Evolutionary conservation across 2,329 filamentous ascomycete genomes (phyloP), one percentile per base, ranked within the genome.

Genomic region (Venturia nashicola): DNA sequence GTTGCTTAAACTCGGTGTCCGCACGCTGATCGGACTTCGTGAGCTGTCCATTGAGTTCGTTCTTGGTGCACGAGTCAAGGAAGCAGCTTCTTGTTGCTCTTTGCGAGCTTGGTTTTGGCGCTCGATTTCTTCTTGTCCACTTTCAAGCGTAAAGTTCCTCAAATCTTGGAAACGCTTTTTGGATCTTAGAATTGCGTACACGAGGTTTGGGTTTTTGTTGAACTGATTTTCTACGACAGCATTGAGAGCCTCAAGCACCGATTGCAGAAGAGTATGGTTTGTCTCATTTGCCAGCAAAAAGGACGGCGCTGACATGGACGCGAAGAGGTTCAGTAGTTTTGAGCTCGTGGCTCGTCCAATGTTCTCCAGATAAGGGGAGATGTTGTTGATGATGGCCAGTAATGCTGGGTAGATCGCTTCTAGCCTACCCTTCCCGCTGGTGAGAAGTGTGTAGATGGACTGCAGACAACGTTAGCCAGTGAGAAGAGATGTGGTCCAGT

Each of bases 391-490:
- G 57, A 97, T 90, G 0, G 93, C 91, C 55, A 99, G 77, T 3
- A 99, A 80, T 0, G 94, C 91, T 18, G 93, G 92, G 71, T 97
- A 97, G 40, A 97, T 89, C 14, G 91, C 90, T 57, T 92, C 89
- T 8, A 97, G 82, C 68, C 89, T 93, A 62, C 91, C 91, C 76
- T 96, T 93, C 71, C 91, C 95, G 5, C 87, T 88, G 0, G 91
- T 94, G 71, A 97, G 95, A 67, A 99, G 83, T 39, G 83, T 90
- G 72, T 96, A 95, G 66, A 97, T 92, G 7, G 92, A 96, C 86
- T 93, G 66, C 12, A 46, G 55, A 70, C 67, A 23, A 42, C 12
- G 5, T 60, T 18, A 66, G 36, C 14, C 8, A n/a, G n/a, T 60
- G 2, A 39, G 14, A 16, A 51, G n/a, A 40, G 32, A 46, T 5